Base-by-base conservation (phyloP, 352 stramenopile genomes). In the Globisporangium mamillatum region DNA sequence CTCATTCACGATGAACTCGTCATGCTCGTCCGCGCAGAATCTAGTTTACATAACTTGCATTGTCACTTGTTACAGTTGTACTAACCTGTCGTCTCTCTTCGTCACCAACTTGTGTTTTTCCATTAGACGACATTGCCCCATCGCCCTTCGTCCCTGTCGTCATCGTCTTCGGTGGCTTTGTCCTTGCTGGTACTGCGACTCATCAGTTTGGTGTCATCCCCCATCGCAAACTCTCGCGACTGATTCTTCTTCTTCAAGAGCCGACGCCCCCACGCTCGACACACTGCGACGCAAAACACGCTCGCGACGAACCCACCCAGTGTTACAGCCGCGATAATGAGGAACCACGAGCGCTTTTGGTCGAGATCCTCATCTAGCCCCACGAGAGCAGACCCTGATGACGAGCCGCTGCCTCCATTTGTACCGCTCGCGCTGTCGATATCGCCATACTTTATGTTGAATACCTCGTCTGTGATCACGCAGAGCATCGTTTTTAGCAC, bases 401-500 rank as follows among this genome's bases (percentile, higher is more conserved):
- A 27, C 7, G 54, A 38, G 2, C 46, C 58, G n/a, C 64, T 52
- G 18, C 44, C 44, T 60, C 29, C 61, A 67, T 4, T 63, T 67
- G 25, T 68, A 69, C 5, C 57, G 38, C 60, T 77, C 50, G 32
- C 61, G 4, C 27, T 44, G 5, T 44, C 54, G n/a, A 66, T 56
- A 24, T 61, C 46, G 2, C 69, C 71, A 22, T 83, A 83, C 48
- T 85, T 85, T 55, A 9, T 32, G 8, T 71, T 63, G 32, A 85
- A 85, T 1, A 63, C 56, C 16, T 74, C 68, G 58, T 85, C 74
- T n/a, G 74, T 16, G 27, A 85, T 58, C 25, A 83, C 76, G 52
- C 76, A 85, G 1, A 85, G 63, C 72, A 85, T 63, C n/a, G 78
- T 83, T 41, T 82, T 60, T 24, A 76, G 53, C 27, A 85, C 74